Evolutionary conservation across 2,329 filamentous ascomycete species (phyloP).

Genomic region (Pseudocercospora pini-densiflorae): DNA sequence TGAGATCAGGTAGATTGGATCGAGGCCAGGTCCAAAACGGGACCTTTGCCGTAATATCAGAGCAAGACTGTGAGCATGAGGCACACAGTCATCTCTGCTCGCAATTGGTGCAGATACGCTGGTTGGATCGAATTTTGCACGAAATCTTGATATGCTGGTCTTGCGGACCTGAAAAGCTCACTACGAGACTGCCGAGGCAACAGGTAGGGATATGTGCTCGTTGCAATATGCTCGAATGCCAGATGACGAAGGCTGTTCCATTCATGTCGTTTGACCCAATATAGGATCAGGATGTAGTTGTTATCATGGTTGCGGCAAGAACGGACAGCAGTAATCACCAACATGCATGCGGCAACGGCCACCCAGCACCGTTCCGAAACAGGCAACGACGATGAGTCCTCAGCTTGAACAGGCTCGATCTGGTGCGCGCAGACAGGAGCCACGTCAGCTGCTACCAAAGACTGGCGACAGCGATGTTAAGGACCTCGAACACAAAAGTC

Average conservation of each 20-base stretch:
- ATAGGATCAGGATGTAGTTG: neutral
- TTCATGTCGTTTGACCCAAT: neutral
- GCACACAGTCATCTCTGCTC: neutral
- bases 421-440: neutral
- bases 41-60: neutral
- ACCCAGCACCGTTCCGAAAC: neutral
- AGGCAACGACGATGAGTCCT: neutral
- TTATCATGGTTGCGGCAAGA: neutral
- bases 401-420: neutral
- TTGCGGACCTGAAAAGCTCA: neutral
- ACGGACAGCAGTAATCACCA: neutral
- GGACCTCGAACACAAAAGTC: neutral
- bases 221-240: no score
- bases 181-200: no score
- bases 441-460: neutral
- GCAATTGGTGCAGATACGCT: neutral
- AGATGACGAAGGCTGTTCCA: no score
- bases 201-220: no score
- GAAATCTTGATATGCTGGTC: neutral
- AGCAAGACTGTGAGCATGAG: neutral
- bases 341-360: neutral
- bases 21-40: no score
- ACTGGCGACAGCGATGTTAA: neutral
- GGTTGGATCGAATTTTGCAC: neutral
- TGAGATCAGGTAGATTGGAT: neutral